Base-by-base conservation (phyloP, 164 flowering plant species). In the Dillenia suffruticosa region DNA sequence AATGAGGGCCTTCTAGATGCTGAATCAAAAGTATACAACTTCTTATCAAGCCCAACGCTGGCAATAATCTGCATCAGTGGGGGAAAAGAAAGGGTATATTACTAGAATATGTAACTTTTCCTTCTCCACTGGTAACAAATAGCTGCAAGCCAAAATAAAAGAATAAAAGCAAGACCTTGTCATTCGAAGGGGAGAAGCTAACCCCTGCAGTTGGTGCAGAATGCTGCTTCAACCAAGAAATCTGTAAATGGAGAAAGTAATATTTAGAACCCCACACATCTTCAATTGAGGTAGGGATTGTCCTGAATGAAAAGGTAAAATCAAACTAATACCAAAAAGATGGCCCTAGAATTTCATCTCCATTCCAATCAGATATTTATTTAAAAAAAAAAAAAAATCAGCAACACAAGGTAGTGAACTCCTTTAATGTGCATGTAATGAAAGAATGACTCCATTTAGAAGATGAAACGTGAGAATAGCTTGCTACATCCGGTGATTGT, bases 191-290 rank as follows among this genome's bases (percentile, higher is more conserved):
- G 17, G 97, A 89, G 75, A 95, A 92, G 79, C 96, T 69, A 77
- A 92, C 74, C 63, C 90, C 97, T 70, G 97, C 84, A 44, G 92
- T 84, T 57, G 99, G 99, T 45, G 99, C 97, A 71, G 97, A 92
- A 82, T 95, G 97, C 73, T 89, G 97, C 83, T 87, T 95, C 70
- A 77, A 67, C 99, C 99, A 95, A 60, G 99, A 89, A 68, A 76
- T 76, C 99, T 95, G 78, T 8, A 10, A 63, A 12, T 45, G 46
- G 49, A 49, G 40, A 50, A 54, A 61, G 52, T 16, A 12, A 57
- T 17, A 16, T 17, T 47, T 22, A 32, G 40, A 32, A 32, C 7
- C 17, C 12, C 17, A 5, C 55, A 54, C 57, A 54, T 54, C 12
- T 24, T 22, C 12, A 44, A 32, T 32, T 5, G 40, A 32, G 40